Evolutionary conservation across 805 yeast genomes (phyloP).

Genomic region (Kurtzmaniella cleridarum): DNA sequence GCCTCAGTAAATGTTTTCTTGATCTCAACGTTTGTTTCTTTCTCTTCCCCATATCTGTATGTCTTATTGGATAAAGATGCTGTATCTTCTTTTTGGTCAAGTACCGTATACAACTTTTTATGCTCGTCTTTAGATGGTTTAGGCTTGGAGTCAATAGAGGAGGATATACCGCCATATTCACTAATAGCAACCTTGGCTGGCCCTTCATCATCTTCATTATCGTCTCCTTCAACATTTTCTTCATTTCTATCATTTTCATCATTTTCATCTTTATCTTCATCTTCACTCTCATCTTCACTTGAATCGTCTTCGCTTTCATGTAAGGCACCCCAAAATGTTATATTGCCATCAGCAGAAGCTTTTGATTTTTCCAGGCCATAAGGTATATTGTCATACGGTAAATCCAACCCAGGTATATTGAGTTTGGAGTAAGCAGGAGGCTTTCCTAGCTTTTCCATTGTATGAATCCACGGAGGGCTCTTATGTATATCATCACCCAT

Average conservation of each 20-base stretch:
- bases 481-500: constrained; percentile 41
- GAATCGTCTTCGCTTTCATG: constrained; percentile 41
- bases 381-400: constrained; percentile 31
- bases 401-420: constrained; percentile 46
- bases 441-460: constrained; percentile 65
- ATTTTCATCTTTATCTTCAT: constrained; percentile 23
- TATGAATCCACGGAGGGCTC: constrained; percentile 76
- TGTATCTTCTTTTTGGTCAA: not conserved
- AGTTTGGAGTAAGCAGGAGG: constrained; percentile 79
- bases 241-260: constrained; percentile 27
- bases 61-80: no score
- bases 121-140: not conserved
- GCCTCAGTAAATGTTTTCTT: not conserved
- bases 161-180: constrained; percentile 3
- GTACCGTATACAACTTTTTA: not conserved
- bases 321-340: constrained; percentile 31
- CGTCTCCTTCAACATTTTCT: constrained; percentile 51
- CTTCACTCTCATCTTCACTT: constrained; percentile 49
- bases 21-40: not conserved
- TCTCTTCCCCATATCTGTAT: no score
- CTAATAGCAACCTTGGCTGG: constrained; percentile 2
- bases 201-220: not conserved
- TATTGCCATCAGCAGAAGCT: constrained; percentile 4
- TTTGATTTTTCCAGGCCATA: constrained; percentile 15
- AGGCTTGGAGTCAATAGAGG: not conserved